phyloP scores from a whole-genome alignment of 345 rosid species.

The Lepidium sativum region DNA sequence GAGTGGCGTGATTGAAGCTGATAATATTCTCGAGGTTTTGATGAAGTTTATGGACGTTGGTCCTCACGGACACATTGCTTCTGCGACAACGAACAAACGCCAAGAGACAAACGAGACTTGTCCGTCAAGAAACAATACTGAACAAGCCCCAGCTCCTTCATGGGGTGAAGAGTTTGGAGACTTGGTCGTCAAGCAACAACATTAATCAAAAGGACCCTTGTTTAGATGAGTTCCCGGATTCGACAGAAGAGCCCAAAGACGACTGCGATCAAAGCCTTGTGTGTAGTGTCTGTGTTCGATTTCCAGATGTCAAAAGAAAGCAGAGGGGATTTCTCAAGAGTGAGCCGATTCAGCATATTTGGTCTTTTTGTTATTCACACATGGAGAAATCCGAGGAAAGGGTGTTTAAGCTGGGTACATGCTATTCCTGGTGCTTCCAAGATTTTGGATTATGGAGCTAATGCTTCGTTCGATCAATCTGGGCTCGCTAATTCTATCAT shows the following conservation, averaged over 20 bases:
- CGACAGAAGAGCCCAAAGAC: slow-evolving; percentile 67
- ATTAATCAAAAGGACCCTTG: neutral
- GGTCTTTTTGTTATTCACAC: slow-evolving; percentile 66
- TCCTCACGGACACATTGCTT: slow-evolving; percentile 52
- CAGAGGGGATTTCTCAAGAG: slow-evolving; percentile 62
- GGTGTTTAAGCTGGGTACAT: slow-evolving; percentile 49
- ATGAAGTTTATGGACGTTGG: slow-evolving; percentile 65
- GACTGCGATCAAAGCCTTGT: slow-evolving; percentile 41
- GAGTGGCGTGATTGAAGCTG: slow-evolving; percentile 79
- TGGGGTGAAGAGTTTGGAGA: slow-evolving; percentile 3
- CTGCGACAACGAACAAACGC: neutral
- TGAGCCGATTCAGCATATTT: slow-evolving; percentile 70
- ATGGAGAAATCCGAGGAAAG: slow-evolving; percentile 41
- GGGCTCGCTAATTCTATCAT: slow-evolving; percentile 75
- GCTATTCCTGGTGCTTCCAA: slow-evolving; percentile 73
- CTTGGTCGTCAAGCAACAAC: neutral
- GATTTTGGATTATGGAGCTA: slow-evolving; percentile 43
- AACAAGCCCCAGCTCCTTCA: neutral
- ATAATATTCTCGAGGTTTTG: slow-evolving; percentile 71
- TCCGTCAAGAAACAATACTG: neutral
- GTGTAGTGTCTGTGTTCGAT: slow-evolving; percentile 75
- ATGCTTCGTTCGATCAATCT: slow-evolving; percentile 48
- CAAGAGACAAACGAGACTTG: neutral
- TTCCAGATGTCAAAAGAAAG: slow-evolving; percentile 77
- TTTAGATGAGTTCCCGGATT: slow-evolving; percentile 35